A percentile compares a stretch with the other conserved stretches of the same genome.
Conservation (phyloP, 164 flowering plant genomes). For the Dillenia turbinata region DNA sequence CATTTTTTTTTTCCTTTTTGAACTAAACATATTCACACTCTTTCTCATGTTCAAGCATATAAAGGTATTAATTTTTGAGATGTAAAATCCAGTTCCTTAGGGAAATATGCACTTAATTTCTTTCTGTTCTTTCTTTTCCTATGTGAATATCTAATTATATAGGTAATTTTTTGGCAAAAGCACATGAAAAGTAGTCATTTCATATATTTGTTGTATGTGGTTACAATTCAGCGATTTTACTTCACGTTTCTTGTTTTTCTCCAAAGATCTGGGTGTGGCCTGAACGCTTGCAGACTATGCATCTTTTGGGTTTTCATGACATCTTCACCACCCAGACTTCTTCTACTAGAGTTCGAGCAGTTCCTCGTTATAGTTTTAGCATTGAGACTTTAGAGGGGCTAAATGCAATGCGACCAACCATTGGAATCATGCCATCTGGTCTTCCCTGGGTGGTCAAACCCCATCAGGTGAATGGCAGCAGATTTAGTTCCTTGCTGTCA, state of each 20-base stretch:
- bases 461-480: constrained; percentile 20
- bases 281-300: constrained; percentile 83
- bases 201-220: no score
- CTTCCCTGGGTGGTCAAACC: constrained; percentile 64
- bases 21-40: no score
- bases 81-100: no score
- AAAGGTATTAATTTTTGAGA: no score
- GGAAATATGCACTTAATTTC: no score
- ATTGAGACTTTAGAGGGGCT: constrained; percentile 59
- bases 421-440: constrained; percentile 93
- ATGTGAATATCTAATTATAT: no score
- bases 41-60: no score
- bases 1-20: no score
- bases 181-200: no score
- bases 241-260: neutral
- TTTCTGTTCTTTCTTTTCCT: no score
- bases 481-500: constrained; percentile 26
- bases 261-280: constrained; percentile 93
- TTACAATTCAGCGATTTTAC: no score
- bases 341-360: constrained; percentile 79
- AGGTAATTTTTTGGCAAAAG: no score
- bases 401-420: constrained; percentile 62
- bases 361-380: constrained; percentile 82
- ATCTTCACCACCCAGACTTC: constrained; percentile 73
- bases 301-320: constrained; percentile 64